Base-by-base conservation (phyloP, 164 flowering plant genomes). In the Nelumbo lutea region DNA sequence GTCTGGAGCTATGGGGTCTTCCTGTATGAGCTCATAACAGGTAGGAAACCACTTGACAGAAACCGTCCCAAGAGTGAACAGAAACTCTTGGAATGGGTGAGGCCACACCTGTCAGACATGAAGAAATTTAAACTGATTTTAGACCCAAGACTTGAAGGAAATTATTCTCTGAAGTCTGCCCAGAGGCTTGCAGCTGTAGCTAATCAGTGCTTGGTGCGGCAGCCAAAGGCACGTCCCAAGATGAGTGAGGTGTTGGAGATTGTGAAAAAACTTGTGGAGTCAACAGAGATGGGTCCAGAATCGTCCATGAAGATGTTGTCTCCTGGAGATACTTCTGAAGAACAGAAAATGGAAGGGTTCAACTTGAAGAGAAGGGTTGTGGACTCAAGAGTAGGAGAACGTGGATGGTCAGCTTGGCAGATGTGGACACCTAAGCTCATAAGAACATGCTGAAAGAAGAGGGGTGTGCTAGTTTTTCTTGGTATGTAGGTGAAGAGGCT, bases 1-100 rank as follows among this genome's bases (percentile, higher is more conserved):
- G 87, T 88, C 1, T 90, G 93, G 93, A 88, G 96, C 81, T 90
- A 82, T 58, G 96, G 96, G 1, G 91, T 88, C 50, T 87, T 90
- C 74, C 84, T 90, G 3, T 90, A 87, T 68, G 96, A 90, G 68
- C 91, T 90, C 44, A 87, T 90, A 67, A 90, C 96, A 0, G 96
- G 96, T 40, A 80, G 96, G 76, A 83, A 83, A 3, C 90, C 96
- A 6, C 1, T 88, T 39, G 96, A 88, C 56, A 69, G 75, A 69
- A 85, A 83, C 75, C 85, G 85, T 15, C 96, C 96, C 1, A 90
- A 76, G 80, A 72, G 78, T 51, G 96, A 90, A 79, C 96, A 87
- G 62, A 85, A 84, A 65, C 91, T 90, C 59, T 66, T 90, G 69
- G 90, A 87, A 46, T 90, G 96, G 96, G 80, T 90, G 40, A 88